Base-by-base conservation (phyloP, 208 protist species). In the Dictyostelium gargantuum region DNA sequence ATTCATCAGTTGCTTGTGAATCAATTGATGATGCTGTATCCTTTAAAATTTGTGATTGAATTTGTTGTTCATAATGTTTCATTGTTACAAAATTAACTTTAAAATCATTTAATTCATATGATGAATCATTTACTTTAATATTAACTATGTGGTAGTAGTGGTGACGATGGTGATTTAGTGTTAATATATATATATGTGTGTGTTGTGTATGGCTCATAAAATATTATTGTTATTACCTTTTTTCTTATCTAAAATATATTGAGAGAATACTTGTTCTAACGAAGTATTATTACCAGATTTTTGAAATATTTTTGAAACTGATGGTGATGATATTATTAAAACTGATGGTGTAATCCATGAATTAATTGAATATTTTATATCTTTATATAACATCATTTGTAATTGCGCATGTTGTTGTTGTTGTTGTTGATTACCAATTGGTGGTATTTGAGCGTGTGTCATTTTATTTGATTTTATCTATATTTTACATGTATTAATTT, bases 51-150 rank as follows among this genome's bases (percentile, higher is more conserved):
- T 75, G 40, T 32, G 29, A 4, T 50, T 68, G 44, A 10, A 23
- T 29, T 46, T 56, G 23, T 40, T 50, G 82, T 58, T 89, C 70
- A 35, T 79, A 42, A 29, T 68, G 15, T 79, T 89, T 54, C 11
- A 66, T 29, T 50, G 63, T 79, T 32, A 89, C 48, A 61, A 89
- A 89, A 68, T 89, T 89, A 19, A 89, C 32, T 38, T 79, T 89
- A n/a, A 89, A 89, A 68, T 89, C 82, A 48, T 89, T 77, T 35
- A 89, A 42, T 38, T 79, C 70, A 70, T 89, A 89, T n/a, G 74
- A 54, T 52, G 23, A 54, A 52, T 89, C 82, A 29, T 52, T 40
- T 23, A 79, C 46, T 89, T 52, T 76, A 42, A 89, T 32, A 42
- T 40, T 40, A 70, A 70, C 63, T 70, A 9, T 38, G 17, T 50